phyloP scores from a whole-genome alignment of 352 stramenopile genomes.

The Pythium plurisporium region DNA sequence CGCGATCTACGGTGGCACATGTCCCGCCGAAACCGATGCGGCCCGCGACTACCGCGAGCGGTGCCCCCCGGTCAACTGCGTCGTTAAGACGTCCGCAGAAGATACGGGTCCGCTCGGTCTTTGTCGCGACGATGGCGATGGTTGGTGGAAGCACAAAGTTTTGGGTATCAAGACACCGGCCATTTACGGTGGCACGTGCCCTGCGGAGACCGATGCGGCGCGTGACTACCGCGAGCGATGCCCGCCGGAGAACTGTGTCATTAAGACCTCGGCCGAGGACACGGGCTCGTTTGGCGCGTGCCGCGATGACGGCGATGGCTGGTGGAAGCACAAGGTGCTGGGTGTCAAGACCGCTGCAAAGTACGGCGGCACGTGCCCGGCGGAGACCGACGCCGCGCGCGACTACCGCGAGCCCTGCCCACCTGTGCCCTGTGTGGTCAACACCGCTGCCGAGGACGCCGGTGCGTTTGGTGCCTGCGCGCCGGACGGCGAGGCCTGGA shows the following conservation, averaged over 20 bases:
- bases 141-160: background rate
- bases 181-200: too few relatives aligned
- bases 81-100: background rate
- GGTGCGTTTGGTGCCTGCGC: background rate
- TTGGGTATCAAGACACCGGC: too few relatives aligned
- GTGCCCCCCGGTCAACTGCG: background rate
- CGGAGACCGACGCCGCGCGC: background rate
- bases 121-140: background rate
- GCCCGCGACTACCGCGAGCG: too few relatives aligned
- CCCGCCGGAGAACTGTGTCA: background rate
- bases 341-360: background rate
- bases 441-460: background rate
- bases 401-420: background rate
- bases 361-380: background rate
- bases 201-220: too few relatives aligned
- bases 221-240: too few relatives aligned
- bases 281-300: background rate
- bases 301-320: background rate
- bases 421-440: background rate
- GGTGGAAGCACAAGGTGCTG: constrained; percentile 1
- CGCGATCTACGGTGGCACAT: background rate
- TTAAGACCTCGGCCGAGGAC: background rate
- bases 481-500: background rate
- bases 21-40: too few relatives aligned
- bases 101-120: background rate